A percentile compares a stretch with the other conserved stretches of the same genome.
phyloP scores from a whole-genome alignment of 2,329 filamentous ascomycete species.

The Xylaria arbuscula region DNA sequence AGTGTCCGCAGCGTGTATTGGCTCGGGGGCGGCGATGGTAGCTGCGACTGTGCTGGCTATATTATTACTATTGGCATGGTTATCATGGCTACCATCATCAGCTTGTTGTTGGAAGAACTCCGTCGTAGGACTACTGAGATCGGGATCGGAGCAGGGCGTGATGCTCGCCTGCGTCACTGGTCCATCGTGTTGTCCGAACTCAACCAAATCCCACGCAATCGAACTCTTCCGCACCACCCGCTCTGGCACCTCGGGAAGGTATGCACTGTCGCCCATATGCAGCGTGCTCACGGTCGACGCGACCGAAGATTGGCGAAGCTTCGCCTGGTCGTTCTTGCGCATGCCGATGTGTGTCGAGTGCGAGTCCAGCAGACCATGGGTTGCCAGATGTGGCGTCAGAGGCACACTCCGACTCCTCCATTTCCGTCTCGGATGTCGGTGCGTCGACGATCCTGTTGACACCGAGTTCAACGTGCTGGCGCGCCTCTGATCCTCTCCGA shows the following conservation, averaged over 20 bases:
- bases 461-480: conserved; percentile 40
- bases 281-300: conserved; percentile 47
- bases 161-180: conserved; percentile 12
- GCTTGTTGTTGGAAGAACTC: conserved; percentile 15
- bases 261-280: conserved; percentile 36
- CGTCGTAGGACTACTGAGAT: conserved; percentile 30
- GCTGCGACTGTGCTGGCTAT: background rate
- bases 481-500: conserved; percentile 50
- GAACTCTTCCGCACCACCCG: conserved; percentile 32
- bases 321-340: conserved; percentile 31
- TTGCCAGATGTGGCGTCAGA: conserved; percentile 42
- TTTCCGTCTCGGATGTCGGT: conserved; percentile 29
- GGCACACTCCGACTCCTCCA: conserved; percentile 37
- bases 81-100: background rate
- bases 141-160: conserved; percentile 19
- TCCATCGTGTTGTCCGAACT: conserved; percentile 38
- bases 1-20: background rate
- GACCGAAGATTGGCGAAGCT: conserved; percentile 43
- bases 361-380: conserved; percentile 44
- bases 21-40: conserved; percentile 23
- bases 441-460: conserved; percentile 15
- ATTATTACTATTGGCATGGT: background rate
- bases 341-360: conserved; percentile 33
- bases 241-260: conserved; percentile 28
- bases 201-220: conserved; percentile 45